phyloP scores from a whole-genome alignment of 2,329 filamentous ascomycete species.

The Xylariaceae sp. region DNA sequence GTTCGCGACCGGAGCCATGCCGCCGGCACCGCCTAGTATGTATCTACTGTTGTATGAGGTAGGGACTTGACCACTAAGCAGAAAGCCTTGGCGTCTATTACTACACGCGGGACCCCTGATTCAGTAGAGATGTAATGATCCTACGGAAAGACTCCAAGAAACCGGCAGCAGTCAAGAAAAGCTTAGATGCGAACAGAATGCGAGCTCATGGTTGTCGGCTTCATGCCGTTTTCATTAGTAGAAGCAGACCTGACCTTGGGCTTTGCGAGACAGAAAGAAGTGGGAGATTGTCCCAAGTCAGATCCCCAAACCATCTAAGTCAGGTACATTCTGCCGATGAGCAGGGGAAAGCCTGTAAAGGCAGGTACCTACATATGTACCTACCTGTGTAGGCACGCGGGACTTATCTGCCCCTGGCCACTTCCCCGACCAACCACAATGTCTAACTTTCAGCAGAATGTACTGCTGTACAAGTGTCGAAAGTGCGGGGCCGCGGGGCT shows the following conservation, averaged over 20 bases:
- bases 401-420: no score
- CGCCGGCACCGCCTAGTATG: no score
- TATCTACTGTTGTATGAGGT: no score
- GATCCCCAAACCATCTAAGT: not conserved
- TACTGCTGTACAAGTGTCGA: no score
- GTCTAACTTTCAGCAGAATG: no score
- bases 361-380: no score
- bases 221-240: conserved; percentile 23
- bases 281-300: not conserved
- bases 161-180: conserved; percentile 6
- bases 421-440: no score
- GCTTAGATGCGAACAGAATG: conserved; percentile 13
- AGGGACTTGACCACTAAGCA: conserved; percentile 7
- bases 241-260: conserved; percentile 3
- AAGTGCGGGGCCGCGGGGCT: no score
- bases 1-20: conserved; percentile 13
- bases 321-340: not conserved
- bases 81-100: conserved; percentile 23
- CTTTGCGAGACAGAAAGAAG: conserved; percentile 1
- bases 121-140: conserved; percentile 14
- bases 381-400: no score
- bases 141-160: conserved; percentile 4
- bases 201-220: conserved; percentile 1
- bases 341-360: not conserved
- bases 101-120: conserved; percentile 16